Percentiles rank a stretch among this genome's conserved stretches.
Evolutionary conservation across 129 eudicot genomes (phyloP).

Genomic region (Lonicera japonica): DNA sequence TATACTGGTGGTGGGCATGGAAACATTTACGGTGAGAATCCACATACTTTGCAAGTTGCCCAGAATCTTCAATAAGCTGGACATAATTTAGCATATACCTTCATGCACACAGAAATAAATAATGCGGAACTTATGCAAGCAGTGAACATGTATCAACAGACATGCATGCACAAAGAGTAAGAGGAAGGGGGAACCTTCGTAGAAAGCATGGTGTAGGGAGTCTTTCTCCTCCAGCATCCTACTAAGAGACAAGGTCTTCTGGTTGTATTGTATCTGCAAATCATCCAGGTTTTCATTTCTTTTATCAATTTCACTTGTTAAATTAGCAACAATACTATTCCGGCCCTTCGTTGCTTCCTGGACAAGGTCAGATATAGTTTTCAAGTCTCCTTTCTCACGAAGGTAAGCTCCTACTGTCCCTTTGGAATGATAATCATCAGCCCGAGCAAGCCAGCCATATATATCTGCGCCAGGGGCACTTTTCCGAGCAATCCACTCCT

Average conservation of each 20-base stretch:
- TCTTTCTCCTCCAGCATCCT: conserved; percentile 79
- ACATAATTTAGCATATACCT: neutral
- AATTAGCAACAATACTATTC: conserved; percentile 40
- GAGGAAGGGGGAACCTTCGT: conserved; percentile 43
- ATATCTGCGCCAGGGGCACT: conserved; percentile 29
- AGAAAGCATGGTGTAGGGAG: conserved; percentile 56
- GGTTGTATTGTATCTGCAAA: conserved; percentile 54
- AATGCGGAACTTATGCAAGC: neutral
- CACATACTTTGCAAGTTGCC: neutral
- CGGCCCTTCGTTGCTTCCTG: conserved; percentile 43
- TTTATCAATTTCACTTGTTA: conserved; percentile 70
- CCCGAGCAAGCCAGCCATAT: conserved; percentile 91
- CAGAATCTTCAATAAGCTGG: neutral
- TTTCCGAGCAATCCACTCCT: conserved; percentile 52
- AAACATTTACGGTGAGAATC: neutral
- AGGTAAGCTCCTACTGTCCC: conserved; percentile 74
- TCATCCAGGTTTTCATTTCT: conserved; percentile 60
- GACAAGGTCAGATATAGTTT: conserved; percentile 44
- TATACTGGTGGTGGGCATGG: neutral
- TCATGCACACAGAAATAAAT: neutral
- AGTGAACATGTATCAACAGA: neutral
- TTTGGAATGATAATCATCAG: conserved; percentile 50
- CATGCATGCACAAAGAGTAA: neutral
- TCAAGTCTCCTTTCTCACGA: conserved; percentile 50
- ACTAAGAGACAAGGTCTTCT: conserved; percentile 50